Evolutionary conservation across 345 rosid species (phyloP).

Genomic region (Luvunga scandens): DNA sequence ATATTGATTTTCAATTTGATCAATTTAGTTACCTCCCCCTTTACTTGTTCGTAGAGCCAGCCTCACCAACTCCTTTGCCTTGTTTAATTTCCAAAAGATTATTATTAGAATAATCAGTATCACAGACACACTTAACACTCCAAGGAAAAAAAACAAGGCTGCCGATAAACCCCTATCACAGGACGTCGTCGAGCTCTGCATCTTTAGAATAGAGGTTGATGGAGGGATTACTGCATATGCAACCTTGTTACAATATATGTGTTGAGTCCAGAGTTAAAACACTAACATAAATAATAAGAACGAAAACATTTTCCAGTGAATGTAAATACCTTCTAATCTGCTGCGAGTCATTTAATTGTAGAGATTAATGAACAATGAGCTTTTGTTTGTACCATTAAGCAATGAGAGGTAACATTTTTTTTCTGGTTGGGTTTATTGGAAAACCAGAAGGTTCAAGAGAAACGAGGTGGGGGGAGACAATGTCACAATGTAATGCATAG

Average conservation of each 20-base stretch:
- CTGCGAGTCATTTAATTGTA: slow-evolving; percentile 3
- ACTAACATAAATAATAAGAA: too few species aligned
- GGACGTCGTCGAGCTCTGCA: slow-evolving; percentile 10
- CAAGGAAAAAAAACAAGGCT: slow-evolving; percentile 32
- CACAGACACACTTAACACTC: slow-evolving; percentile 28
- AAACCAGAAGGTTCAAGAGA: neutral
- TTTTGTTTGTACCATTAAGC: neutral
- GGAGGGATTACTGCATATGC: slow-evolving; percentile 19
- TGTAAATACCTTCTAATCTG: slow-evolving; percentile 3
- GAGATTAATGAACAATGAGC: neutral
- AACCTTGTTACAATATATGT: neutral
- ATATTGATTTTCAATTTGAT: neutral
- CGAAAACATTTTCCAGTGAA: neutral
- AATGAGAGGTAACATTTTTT: neutral
- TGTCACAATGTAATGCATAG: neutral
- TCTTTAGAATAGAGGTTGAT: slow-evolving; percentile 1
- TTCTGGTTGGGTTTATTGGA: neutral
- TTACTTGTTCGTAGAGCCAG: neutral
- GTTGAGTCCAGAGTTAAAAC: neutral
- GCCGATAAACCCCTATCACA: slow-evolving; percentile 12
- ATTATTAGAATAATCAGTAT: slow-evolving; percentile 28
- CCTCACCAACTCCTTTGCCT: slow-evolving; percentile 21
- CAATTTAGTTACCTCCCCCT: slow-evolving; percentile 17
- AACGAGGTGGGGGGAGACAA: neutral
- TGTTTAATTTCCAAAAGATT: slow-evolving; percentile 25